Base-by-base conservation (phyloP, 2,329 filamentous ascomycete genomes). In the Phialocephala sp. region DNA sequence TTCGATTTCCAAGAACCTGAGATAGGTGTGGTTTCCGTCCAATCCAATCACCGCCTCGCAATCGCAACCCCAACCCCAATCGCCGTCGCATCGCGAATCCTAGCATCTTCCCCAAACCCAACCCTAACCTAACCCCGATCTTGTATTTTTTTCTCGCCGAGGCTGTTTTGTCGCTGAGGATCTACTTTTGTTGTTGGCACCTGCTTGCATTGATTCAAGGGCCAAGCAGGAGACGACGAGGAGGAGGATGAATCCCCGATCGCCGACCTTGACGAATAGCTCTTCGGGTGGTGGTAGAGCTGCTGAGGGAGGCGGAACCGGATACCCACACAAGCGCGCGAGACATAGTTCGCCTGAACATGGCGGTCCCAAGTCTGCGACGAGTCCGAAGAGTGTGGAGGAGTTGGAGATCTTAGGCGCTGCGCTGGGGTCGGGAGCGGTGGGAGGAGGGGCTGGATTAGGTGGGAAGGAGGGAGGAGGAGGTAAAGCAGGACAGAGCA, bases 311-410 rank as follows among this genome's bases (percentile, higher is more conserved):
- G 47, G 9, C 1, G 50, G 24, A 18, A 79, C 77, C 71, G 76
- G 80, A 52, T 81, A 86, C 71, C 84, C 85, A 52, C 78, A 80
- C 72, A 89, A 89, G 78, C 86, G 87, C 71, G 80, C 82, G 68
- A 83, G 86, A 68, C 84, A 83, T 72, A 80, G 79, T 50, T 86
- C 85, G 22, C 82, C 84, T 37, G 71, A 70, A 27, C 62, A 32
- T 32, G 27, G 27, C 27, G 27, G 27, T 3, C 27, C 22, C 68
- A 75, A 39, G 73, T 76, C 43, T 70, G 76, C 59, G 65, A 73
- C 52, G 39, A 73, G 72, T 62, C 73, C 73, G 8, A 67, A 52
- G 22, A 73, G 65, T 27, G 52, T 62, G 1, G 72, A 72, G 45
- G 69, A 72, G 14, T 37, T 65, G 4, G 69, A 63, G 9, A 37